phyloP scores from a whole-genome alignment of 2,329 filamentous ascomycete species.

The Botrytis squamosa region DNA sequence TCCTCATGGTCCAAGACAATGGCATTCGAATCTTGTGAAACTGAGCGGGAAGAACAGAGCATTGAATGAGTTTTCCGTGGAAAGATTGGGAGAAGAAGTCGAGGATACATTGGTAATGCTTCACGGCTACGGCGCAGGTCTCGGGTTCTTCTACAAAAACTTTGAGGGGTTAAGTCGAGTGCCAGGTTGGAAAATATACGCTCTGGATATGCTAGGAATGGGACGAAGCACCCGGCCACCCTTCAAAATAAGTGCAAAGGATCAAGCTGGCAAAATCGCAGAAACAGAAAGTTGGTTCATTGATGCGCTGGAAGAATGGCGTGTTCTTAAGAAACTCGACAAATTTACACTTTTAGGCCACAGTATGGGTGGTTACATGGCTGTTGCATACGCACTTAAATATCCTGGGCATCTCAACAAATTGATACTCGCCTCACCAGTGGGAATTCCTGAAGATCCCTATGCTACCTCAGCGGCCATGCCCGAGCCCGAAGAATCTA shows the following conservation, averaged over 20 bases:
- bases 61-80: constrained; percentile 90
- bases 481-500: constrained; percentile 73
- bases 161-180: constrained; percentile 82
- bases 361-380: constrained; percentile 91
- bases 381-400: constrained; percentile 91
- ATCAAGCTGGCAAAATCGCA: constrained; percentile 72
- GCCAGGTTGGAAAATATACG: constrained; percentile 83
- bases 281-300: constrained; percentile 97
- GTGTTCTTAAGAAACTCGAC: constrained; percentile 82
- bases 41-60: constrained; percentile 82
- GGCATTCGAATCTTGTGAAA: constrained; percentile 81
- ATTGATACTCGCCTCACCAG: constrained; percentile 89
- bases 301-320: constrained; percentile 95
- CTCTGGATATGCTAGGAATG: constrained; percentile 94
- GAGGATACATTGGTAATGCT: constrained; percentile 92
- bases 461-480: constrained; percentile 80
- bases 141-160: constrained; percentile 99
- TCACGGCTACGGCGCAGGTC: constrained; percentile 92
- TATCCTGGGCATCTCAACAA: constrained; percentile 95
- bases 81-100: constrained; percentile 73
- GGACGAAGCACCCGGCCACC: constrained; percentile 80
- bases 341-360: constrained; percentile 92
- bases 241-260: constrained; percentile 83
- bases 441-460: constrained; percentile 91
- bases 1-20: constrained; percentile 80